Evolutionary conservation across 176 grass and related monocot species (phyloP), one percentile per base, ranked within the genome.

Genomic region (Bromus sterilis): DNA sequence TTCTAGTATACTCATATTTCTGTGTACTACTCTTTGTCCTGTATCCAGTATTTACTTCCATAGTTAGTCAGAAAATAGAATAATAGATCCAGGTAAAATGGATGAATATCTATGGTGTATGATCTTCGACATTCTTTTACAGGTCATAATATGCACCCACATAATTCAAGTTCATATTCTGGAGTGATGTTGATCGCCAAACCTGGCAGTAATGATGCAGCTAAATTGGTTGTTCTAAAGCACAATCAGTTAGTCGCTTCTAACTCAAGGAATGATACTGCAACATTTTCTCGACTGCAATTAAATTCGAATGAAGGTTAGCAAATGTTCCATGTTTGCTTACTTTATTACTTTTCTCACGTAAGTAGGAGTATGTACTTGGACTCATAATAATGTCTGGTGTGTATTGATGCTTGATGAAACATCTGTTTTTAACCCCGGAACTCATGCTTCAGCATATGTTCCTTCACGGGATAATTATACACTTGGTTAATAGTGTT

Each of bases 1-100:
- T n/a, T n/a, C n/a, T n/a, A n/a, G n/a, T 60, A 77, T 12, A 77
- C 24, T 77, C 55, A 41, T 40, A 69, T 64, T n/a, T 77, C 56
- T 77, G 35, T 41, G 35, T n/a, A n/a, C n/a, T 40, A 76, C n/a
- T 69, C 65, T 2, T 69, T 25, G 34, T 41, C 34, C 25, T 37
- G 15, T 40, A 59, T 40, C 53, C 35, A 56, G 13, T 53, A 16
- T 6, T 3, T 36, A 68, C 66, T 68, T 68, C 25, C 32, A 0
- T 69, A 41, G 66, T 69, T 36, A 69, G 39, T 40, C n/a, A 25
- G 11, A 69, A 40, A n/a, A n/a, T n/a, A n/a, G n/a, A n/a, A n/a
- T n/a, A n/a, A 69, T 12, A 76, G n/a, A 36, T 58, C 74, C 33
- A 57, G 55, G 13, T 58, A 56, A 39, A n/a, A 9, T 39, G 74